A percentile compares a stretch with the other conserved stretches of the same genome.
These are phyloP conservation scores for Pythium phragmiticola DNA, from an alignment of 352 stramenopile species.

Conservation along the genomic window DNA sequence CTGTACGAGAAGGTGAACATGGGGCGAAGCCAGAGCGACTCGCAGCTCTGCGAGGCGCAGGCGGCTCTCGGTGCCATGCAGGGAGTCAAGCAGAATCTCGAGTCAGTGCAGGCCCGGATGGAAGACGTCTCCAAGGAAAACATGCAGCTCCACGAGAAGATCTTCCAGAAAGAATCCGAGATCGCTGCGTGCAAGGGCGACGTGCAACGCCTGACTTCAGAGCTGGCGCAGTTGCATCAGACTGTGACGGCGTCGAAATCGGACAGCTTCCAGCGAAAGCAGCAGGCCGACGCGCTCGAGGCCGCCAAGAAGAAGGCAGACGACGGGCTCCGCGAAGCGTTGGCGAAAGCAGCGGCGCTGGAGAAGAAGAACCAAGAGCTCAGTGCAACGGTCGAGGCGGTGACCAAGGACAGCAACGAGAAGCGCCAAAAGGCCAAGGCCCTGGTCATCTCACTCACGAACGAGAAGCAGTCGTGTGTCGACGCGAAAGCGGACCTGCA, in stretches of 20 bases:
- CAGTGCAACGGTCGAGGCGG: constrained; percentile 33
- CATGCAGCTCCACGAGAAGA: constrained; percentile 51
- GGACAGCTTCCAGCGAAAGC: constrained; percentile 40
- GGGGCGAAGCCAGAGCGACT: constrained; percentile 50
- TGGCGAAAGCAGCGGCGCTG: constrained; percentile 37
- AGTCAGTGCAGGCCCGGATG: constrained; percentile 35
- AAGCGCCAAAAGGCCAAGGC: constrained; percentile 75
- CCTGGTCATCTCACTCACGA: constrained; percentile 59
- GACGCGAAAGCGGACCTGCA: constrained; percentile 51
- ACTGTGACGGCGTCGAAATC: constrained; percentile 42
- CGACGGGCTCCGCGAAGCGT: constrained; percentile 33
- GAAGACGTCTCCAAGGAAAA: constrained; percentile 55
- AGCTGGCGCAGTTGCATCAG: constrained; percentile 40
- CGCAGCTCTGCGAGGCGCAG: constrained; percentile 55
- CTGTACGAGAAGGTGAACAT: constrained; percentile 69
- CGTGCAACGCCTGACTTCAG: constrained; percentile 41
- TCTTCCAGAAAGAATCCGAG: constrained; percentile 55
- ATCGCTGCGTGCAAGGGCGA: constrained; percentile 43
- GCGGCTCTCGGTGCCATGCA: constrained; percentile 41
- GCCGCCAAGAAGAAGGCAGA: constrained; percentile 50
- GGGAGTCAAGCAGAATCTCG: constrained; percentile 40
- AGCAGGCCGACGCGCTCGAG: constrained; percentile 43
- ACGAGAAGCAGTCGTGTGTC: constrained; percentile 55
- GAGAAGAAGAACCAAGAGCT: constrained; percentile 67
- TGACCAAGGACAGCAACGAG: constrained; percentile 56